Evolutionary conservation across 2,329 filamentous ascomycete species (phyloP).

Genomic region (Pochonia chlamydosporia): DNA sequence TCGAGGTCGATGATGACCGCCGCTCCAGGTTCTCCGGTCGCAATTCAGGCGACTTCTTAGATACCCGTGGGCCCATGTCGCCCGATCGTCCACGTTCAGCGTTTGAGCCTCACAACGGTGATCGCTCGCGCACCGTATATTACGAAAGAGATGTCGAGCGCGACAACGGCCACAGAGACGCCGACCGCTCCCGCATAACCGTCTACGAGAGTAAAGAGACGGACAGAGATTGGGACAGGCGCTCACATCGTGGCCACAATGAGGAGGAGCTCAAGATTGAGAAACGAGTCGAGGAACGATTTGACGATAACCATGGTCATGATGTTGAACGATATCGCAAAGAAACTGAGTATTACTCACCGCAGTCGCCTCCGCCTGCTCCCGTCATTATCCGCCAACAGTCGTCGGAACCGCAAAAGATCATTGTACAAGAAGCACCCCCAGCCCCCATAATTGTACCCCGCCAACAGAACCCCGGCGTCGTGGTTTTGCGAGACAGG

Average conservation of each 20-base stretch:
- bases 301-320: conserved; percentile 37
- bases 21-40: conserved; percentile 40
- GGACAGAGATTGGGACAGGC: conserved; percentile 40
- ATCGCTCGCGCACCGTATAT: conserved; percentile 32
- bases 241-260: conserved; percentile 32
- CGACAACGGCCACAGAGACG: conserved; percentile 21
- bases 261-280: conserved; percentile 50
- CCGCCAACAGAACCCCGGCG: conserved; percentile 34
- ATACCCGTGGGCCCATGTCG: conserved; percentile 33
- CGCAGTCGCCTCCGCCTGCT: conserved; percentile 40
- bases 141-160: conserved; percentile 41
- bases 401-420: conserved; percentile 50
- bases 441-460: conserved; percentile 47
- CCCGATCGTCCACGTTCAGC: conserved; percentile 47
- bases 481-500: conserved; percentile 38
- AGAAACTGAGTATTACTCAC: conserved; percentile 57
- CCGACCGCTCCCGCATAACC: conserved; percentile 24
- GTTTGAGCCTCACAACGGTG: conserved; percentile 34
- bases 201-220: conserved; percentile 27
- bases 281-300: conserved; percentile 44
- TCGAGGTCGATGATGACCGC: conserved; percentile 40
- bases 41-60: conserved; percentile 33
- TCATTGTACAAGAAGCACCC: conserved; percentile 54
- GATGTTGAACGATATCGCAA: conserved; percentile 55
- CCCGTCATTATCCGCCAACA: conserved; percentile 54